These are phyloP conservation scores for Platismatia glauca DNA, from an alignment of 495 filamentous ascomycete species.

Conservation along the genomic window DNA sequence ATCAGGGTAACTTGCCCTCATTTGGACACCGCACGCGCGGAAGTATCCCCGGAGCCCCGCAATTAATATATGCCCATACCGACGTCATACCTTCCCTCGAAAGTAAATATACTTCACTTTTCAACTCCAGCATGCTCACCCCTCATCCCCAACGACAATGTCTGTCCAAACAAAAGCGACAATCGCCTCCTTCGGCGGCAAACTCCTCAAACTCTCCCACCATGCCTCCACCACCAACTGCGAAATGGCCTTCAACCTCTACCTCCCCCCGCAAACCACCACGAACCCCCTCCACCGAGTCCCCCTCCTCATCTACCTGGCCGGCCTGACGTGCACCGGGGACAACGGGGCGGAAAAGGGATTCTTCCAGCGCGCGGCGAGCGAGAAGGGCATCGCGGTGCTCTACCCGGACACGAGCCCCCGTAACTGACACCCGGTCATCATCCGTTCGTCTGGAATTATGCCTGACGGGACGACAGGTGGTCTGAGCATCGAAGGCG, in stretches of 20 bases:
- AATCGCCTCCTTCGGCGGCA: conserved; percentile 89
- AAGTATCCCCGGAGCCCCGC: conserved; percentile 14
- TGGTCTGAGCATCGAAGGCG: conserved; percentile 66
- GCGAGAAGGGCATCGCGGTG: conserved; percentile 70
- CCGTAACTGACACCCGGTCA: conserved; percentile 41
- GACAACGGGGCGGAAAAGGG: conserved; percentile 96
- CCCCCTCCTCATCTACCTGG: conserved; percentile 88
- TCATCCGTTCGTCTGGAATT: neutral
- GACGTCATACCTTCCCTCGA: conserved; percentile 5
- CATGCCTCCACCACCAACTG: conserved; percentile 55
- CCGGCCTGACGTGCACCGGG: conserved; percentile 87
- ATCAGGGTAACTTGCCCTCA: too few relatives aligned
- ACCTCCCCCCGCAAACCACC: conserved; percentile 50
- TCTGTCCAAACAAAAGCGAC: conserved; percentile 77
- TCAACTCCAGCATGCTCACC: neutral
- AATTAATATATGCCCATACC: neutral
- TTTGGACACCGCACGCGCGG: neutral
- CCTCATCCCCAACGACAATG: conserved; percentile 39
- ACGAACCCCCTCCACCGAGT: conserved; percentile 44
- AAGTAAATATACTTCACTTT: neutral
- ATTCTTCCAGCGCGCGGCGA: conserved; percentile 80
- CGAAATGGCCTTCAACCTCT: conserved; percentile 62
- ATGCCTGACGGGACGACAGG: conserved; percentile 28
- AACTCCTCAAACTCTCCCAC: conserved; percentile 88
- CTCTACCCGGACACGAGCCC: conserved; percentile 94